Base-by-base conservation (phyloP, 805 yeast genomes). In the Yarrowia bubula region DNA sequence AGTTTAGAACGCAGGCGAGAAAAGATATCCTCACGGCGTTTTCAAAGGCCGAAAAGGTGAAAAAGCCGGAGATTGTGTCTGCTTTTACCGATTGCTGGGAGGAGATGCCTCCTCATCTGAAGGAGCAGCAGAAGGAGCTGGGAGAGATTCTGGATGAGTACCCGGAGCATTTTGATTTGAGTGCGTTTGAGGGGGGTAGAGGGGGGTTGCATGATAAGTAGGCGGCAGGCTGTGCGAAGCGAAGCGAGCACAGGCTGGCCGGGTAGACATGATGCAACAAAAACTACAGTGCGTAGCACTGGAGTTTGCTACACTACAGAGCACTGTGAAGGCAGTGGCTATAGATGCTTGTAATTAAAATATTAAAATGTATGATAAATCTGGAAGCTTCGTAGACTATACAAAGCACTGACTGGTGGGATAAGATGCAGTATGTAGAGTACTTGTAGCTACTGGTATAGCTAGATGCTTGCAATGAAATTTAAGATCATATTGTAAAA, bases 11-110 rank as follows among this genome's bases (percentile, higher is more conserved):
- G 18, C 67, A 64, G n/a, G 60, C 68, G 3, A 66, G 73, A 15
- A 71, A 69, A 47, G 70, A 68, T 18, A 67, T 74, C 6, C 70
- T 74, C 31, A 62, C 51, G 17, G 72, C 69, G 55, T 69, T 74
- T 51, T 57, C 72, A 15, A 69, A 68, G 14, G 77, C 76, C 13
- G 77, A 74, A 62, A 70, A 73, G 66, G 65, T 67, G 31, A 68
- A 68, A 60, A 72, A 71, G 66, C 77, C 77, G 4, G 66, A 67
- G 5, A 64, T 74, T 41, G 62, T 58, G 22, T 65, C 69, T 53
- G 64, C 73, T 37, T 75, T 74, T 66, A 67, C 67, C 28, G 75
- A 72, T 50, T 68, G 68, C 31, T 73, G 61, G 58, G 70, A 66
- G 32, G 65, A 61, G 2, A 65, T 71, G 15, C 68, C 76, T 0